Conservation (phyloP, 2,329 filamentous ascomycete species). For the Diaporthe destruens region DNA sequence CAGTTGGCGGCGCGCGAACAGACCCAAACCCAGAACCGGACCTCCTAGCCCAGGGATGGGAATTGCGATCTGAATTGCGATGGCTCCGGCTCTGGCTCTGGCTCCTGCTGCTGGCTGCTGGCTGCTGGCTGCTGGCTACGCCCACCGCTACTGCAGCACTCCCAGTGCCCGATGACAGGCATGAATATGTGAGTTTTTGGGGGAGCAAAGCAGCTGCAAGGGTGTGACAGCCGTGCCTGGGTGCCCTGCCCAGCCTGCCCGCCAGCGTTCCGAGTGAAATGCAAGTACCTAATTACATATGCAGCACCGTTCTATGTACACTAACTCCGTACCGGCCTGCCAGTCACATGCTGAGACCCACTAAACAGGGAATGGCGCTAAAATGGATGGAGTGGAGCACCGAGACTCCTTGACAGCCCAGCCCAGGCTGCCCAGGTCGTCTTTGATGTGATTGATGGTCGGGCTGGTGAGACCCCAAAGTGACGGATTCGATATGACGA, state of each 20-base stretch:
- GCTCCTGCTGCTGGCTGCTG: constrained; percentile 9
- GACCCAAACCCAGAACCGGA: constrained; percentile 15
- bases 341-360: constrained; percentile 28
- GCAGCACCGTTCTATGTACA: background rate
- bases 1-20: constrained; percentile 24
- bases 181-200: constrained; percentile 25
- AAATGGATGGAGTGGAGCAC: constrained; percentile 21
- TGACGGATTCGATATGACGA: background rate
- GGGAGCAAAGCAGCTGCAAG: constrained; percentile 13
- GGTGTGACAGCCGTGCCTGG: constrained; percentile 23
- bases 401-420: background rate
- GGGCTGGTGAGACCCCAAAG: background rate
- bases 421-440: background rate
- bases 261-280: background rate
- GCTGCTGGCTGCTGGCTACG: background rate
- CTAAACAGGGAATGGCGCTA: constrained; percentile 21
- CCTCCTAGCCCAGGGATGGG: constrained; percentile 27
- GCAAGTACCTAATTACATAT: constrained; percentile 1
- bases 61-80: constrained; percentile 27
- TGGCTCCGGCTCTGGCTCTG: constrained; percentile 10
- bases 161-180: constrained; percentile 4
- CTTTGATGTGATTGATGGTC: background rate
- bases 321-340: constrained; percentile 24
- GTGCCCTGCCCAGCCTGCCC: constrained; percentile 10
- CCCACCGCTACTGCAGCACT: constrained; percentile 4